These are phyloP conservation scores for Pisolithus marmoratus DNA, from an alignment of 768 basidiomycete species.

Conservation along the genomic window DNA sequence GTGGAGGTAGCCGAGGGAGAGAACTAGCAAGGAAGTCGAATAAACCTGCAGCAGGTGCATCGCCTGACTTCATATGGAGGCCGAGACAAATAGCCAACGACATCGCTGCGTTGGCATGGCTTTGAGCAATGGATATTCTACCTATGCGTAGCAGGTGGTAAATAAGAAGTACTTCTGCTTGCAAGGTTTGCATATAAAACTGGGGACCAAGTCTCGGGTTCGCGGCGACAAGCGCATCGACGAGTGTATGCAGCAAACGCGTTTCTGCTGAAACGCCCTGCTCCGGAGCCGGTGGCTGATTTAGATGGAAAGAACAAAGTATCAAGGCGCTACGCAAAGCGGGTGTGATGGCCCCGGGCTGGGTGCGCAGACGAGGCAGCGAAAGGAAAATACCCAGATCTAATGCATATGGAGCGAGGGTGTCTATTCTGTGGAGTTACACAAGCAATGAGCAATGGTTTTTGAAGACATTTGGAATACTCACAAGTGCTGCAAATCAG, in stretches of 20 bases:
- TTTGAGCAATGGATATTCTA: slow-evolving; percentile 55
- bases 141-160: slow-evolving; percentile 61
- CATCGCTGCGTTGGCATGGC: slow-evolving; percentile 45
- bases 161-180: slow-evolving; percentile 59
- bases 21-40: slow-evolving; percentile 8
- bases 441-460: neutral
- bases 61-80: slow-evolving; percentile 35
- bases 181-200: slow-evolving; percentile 48
- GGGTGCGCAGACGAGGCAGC: slow-evolving; percentile 38
- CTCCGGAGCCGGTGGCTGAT: slow-evolving; percentile 22
- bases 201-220: slow-evolving; percentile 26
- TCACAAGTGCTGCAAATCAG: too few relatives aligned
- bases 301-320: slow-evolving; percentile 51
- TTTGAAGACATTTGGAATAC: neutral
- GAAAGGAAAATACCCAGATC: slow-evolving; percentile 68
- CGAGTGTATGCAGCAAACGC: slow-evolving; percentile 42
- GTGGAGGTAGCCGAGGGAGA: slow-evolving; percentile 23
- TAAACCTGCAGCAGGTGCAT: neutral
- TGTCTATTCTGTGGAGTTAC: slow-evolving; percentile 13
- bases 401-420: slow-evolving; percentile 49
- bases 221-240: slow-evolving; percentile 38
- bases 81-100: slow-evolving; percentile 41
- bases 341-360: slow-evolving; percentile 38
- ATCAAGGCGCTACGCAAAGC: slow-evolving; percentile 45
- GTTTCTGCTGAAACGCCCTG: slow-evolving; percentile 34